Evolutionary conservation across 306 rosid genomes (phyloP).

Genomic region (Citrullus amarus): DNA sequence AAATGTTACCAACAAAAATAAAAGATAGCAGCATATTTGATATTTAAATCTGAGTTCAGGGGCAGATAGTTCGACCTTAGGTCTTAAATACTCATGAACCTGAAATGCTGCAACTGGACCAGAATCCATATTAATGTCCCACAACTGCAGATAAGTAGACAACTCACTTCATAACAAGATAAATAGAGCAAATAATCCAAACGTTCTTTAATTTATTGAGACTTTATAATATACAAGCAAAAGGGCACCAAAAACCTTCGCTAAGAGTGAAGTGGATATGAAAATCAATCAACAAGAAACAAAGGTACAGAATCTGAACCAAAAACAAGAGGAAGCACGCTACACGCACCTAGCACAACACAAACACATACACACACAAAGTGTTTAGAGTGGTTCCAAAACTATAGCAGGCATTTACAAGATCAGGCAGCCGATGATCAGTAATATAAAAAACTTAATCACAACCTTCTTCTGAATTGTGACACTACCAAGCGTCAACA

Average conservation of each 20-base stretch:
- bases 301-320: not conserved
- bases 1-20: not conserved
- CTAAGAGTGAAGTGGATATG: not conserved
- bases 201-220: too few relatives aligned
- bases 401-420: not conserved
- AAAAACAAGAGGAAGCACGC: not conserved
- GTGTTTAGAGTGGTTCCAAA: too few relatives aligned
- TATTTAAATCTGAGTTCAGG: not conserved
- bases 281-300: not conserved
- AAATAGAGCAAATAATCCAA: not conserved
- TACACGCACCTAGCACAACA: too few relatives aligned
- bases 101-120: slow-evolving; percentile 45
- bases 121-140: slow-evolving; percentile 57
- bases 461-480: not conserved
- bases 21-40: not conserved
- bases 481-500: not conserved
- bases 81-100: slow-evolving; percentile 77
- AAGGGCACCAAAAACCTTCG: not conserved
- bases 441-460: not conserved
- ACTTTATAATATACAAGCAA: not conserved
- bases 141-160: slow-evolving; percentile 24
- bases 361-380: too few relatives aligned
- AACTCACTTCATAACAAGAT: not conserved
- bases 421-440: not conserved
- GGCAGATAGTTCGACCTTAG: slow-evolving; percentile 47